Evolutionary conservation across 768 basidiomycete species (phyloP), one percentile per base, ranked within the genome.

Genomic region (Mrakia gelida): DNA sequence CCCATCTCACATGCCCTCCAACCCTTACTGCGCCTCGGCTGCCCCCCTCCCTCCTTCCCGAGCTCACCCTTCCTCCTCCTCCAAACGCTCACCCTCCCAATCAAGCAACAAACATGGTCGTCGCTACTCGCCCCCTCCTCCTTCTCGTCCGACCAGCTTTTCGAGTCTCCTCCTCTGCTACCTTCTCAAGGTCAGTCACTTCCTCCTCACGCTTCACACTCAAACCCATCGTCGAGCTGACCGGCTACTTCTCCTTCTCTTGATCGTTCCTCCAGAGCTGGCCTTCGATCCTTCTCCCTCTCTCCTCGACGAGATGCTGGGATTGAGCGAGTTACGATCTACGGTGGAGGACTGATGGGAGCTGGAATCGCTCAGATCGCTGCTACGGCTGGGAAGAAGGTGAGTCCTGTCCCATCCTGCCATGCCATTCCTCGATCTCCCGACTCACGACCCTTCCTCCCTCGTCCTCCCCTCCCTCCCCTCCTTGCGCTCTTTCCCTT

Each of bases 311-410:
- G 63, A 65, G 63, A 32, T 34, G 30, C n/a, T 28, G 52, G 76
- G 61, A 81, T 86, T 21, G 76, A 85, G 79, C 80, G 80, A 26
- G 59, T 86, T 45, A 86, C 85, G 0, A 82, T 86, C 38, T 86
- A 86, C 78, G 86, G 86, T 9, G 86, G 85, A 38, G 85, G 85
- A 7, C 80, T 86, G 56, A 85, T 85, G 85, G 84, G 84, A 9
- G 85, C 86, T 75, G 86, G 86, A 18, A 86, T 87, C 43, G 86
- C 85, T 7, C 86, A 86, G 75, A 84, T 86, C 6, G 85, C 85
- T 0, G 86, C 86, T 5, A 83, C 84, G 81, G 84, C 81, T 72
- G 86, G 86, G 0, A 80, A 85, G 77, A 85, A 85, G 81, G 86
- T 84, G 62, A 63, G 81, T 8, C 38, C 38, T 8, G 38, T 38